phyloP scores from a whole-genome alignment of 2,329 filamentous ascomycete genomes.

The Pyrenochaeta sp. region DNA sequence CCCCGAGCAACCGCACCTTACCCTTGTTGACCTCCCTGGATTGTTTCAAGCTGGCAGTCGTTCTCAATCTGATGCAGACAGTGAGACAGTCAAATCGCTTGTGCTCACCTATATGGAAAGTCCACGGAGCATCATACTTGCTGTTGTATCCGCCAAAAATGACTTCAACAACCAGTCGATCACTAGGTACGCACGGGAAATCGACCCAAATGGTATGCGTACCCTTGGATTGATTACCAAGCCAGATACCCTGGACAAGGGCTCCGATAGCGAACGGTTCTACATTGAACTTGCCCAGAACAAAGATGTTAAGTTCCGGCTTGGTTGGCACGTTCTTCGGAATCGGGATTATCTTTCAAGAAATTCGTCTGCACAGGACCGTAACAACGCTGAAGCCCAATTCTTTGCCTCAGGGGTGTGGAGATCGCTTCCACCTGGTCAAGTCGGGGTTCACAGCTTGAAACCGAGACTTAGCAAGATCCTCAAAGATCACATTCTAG shows the following conservation, averaged over 20 bases:
- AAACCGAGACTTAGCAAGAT: slow-evolving; percentile 31
- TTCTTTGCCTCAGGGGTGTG: slow-evolving; percentile 47
- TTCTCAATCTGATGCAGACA: slow-evolving; percentile 44
- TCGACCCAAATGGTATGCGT: slow-evolving; percentile 57
- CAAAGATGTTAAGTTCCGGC: slow-evolving; percentile 49
- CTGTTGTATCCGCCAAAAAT: slow-evolving; percentile 52
- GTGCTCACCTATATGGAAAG: slow-evolving; percentile 65
- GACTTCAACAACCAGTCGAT: slow-evolving; percentile 67
- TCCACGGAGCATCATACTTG: slow-evolving; percentile 66
- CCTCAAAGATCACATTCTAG: slow-evolving; percentile 29
- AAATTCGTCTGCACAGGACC: slow-evolving; percentile 39
- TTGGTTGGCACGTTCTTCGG: slow-evolving; percentile 63
- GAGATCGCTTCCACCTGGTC: slow-evolving; percentile 47
- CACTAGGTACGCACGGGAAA: slow-evolving; percentile 56
- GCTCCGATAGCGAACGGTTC: slow-evolving; percentile 51
- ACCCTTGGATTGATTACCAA: slow-evolving; percentile 68
- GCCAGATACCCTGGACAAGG: slow-evolving; percentile 55
- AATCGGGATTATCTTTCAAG: slow-evolving; percentile 53
- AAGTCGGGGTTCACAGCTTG: slow-evolving; percentile 27
- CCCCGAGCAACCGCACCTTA: slow-evolving; percentile 34
- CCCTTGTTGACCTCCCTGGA: slow-evolving; percentile 50
- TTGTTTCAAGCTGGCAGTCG: slow-evolving; percentile 46
- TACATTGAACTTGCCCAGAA: slow-evolving; percentile 51
- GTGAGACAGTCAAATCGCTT: slow-evolving; percentile 41
- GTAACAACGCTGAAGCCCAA: slow-evolving; percentile 46